Evolutionary conservation across 495 filamentous ascomycete genomes (phyloP).

Genomic region (Penicillium fimorum): DNA sequence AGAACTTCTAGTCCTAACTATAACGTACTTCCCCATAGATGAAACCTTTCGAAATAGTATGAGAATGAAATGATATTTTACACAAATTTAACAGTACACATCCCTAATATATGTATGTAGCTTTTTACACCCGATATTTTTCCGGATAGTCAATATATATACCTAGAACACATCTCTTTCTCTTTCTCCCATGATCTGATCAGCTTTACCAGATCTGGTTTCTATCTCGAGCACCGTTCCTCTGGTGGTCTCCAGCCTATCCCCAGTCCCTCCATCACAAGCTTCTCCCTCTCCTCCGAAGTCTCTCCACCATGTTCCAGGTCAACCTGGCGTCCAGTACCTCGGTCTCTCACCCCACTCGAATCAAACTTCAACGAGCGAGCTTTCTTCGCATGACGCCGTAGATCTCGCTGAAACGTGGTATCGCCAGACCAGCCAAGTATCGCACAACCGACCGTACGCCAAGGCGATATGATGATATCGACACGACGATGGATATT

Average conservation of each 20-base stretch:
- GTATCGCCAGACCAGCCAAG: conserved; percentile 85
- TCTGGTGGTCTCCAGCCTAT: conserved; percentile 69
- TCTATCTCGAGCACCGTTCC: conserved; percentile 73
- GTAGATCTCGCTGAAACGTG: conserved; percentile 86
- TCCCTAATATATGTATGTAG: neutral
- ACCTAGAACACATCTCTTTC: neutral
- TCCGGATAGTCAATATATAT: neutral
- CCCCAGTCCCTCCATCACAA: conserved; percentile 76
- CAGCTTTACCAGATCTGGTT: neutral
- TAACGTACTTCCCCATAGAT: too few relatives aligned
- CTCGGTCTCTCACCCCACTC: conserved; percentile 72
- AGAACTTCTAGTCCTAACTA: too few relatives aligned
- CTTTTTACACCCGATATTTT: neutral
- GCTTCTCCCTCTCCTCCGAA: conserved; percentile 71
- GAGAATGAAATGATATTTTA: neutral
- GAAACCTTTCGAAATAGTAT: neutral
- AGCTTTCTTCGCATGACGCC: conserved; percentile 72
- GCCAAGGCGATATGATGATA: conserved; percentile 90
- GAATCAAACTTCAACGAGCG: conserved; percentile 84
- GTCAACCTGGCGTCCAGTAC: conserved; percentile 67
- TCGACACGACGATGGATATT: conserved; percentile 85
- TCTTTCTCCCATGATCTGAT: neutral
- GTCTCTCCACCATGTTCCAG: conserved; percentile 54
- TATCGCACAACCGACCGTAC: conserved; percentile 81
- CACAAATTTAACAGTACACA: neutral